Conservation (phyloP, 169 alveolate genomes). For the Besnoitia besnoiti region DNA sequence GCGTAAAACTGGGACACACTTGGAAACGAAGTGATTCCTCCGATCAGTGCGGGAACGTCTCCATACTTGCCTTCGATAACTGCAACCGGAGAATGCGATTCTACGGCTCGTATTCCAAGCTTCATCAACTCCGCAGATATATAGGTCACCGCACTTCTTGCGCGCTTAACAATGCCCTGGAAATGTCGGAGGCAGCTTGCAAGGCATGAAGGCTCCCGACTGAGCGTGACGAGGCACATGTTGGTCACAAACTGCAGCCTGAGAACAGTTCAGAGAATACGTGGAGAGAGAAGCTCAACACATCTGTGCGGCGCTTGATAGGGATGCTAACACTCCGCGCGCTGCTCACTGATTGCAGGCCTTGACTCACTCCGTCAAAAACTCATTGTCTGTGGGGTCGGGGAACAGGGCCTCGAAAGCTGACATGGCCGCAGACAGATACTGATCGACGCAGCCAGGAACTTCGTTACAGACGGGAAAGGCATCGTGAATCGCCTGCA, state of each 20-base stretch:
- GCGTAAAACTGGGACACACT: background rate
- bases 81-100: background rate
- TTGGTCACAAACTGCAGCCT: slow-evolving; percentile 4
- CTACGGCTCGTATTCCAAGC: background rate
- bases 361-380: slow-evolving; percentile 45
- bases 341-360: background rate
- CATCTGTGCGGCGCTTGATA: no score
- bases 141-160: background rate
- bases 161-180: background rate
- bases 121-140: background rate
- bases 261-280: background rate
- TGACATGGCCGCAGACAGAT: slow-evolving; percentile 48
- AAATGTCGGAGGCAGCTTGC: background rate
- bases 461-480: slow-evolving; percentile 58
- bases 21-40: background rate
- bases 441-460: slow-evolving; percentile 52
- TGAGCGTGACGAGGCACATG: background rate
- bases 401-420: background rate
- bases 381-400: slow-evolving; percentile 24
- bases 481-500: slow-evolving; percentile 58
- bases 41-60: background rate
- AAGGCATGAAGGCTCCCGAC: background rate
- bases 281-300: background rate
- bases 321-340: background rate
- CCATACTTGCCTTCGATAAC: background rate